Conservation (phyloP, 2,329 filamentous ascomycete species). For the Pseudogymnoascus sp. region DNA sequence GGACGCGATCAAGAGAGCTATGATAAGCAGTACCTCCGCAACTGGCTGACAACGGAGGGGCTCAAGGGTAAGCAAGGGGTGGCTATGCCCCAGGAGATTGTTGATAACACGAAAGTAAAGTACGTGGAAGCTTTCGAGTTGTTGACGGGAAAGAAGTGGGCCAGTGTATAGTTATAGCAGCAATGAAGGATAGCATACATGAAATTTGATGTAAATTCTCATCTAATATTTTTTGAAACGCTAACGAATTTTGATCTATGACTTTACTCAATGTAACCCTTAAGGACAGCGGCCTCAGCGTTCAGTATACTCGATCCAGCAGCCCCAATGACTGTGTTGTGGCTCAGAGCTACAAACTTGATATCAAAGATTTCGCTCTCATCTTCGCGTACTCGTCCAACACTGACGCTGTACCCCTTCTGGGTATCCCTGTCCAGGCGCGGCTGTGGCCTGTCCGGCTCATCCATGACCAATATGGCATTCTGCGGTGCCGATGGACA, state of each 20-base stretch:
- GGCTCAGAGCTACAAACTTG: slow-evolving; percentile 88
- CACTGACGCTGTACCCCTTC: slow-evolving; percentile 82
- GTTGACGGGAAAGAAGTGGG: slow-evolving; percentile 52
- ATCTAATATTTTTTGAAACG: not conserved
- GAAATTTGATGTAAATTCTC: not conserved
- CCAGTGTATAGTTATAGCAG: slow-evolving; percentile 21
- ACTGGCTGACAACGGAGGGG: slow-evolving; percentile 70
- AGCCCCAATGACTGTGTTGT: slow-evolving; percentile 88
- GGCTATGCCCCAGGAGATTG: slow-evolving; percentile 64
- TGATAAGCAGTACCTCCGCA: slow-evolving; percentile 78
- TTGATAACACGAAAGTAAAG: slow-evolving; percentile 59
- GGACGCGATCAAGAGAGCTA: slow-evolving; percentile 75
- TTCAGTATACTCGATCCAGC: slow-evolving; percentile 95
- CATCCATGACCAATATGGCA: slow-evolving; percentile 83
- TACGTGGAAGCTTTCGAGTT: slow-evolving; percentile 71
- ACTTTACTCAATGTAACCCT: slow-evolving; percentile 57
- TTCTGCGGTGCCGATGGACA: slow-evolving; percentile 79
- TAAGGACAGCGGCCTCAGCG: slow-evolving; percentile 83
- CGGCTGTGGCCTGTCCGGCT: slow-evolving; percentile 84
- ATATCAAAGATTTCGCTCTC: slow-evolving; percentile 87
- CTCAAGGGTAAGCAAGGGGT: slow-evolving; percentile 71
- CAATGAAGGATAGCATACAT: not conserved
- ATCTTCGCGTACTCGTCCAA: slow-evolving; percentile 79
- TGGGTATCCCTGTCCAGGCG: slow-evolving; percentile 80
- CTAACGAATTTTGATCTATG: not conserved